These are phyloP conservation scores for Schizochytrium sp. DNA, from an alignment of 108 stramenopile genomes.

Conservation along the genomic window DNA sequence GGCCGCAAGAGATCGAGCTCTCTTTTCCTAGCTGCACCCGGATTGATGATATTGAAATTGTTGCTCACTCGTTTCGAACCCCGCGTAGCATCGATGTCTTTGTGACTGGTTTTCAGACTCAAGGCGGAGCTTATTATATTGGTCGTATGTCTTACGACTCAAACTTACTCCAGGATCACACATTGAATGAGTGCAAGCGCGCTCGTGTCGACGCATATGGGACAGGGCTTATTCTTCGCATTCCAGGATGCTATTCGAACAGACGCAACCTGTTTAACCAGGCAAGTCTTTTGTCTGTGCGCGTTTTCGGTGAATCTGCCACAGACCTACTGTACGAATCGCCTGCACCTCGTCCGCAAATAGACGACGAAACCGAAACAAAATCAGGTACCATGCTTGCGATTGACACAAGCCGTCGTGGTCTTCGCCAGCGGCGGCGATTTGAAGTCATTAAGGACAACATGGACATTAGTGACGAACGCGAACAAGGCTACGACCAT, in stretches of 20 bases:
- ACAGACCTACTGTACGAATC: background rate
- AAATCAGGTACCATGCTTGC: background rate
- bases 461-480: background rate
- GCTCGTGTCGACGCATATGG: background rate
- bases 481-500: background rate
- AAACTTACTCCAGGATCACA: background rate
- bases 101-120: background rate
- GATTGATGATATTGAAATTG: background rate
- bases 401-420: background rate
- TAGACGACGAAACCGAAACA: background rate
- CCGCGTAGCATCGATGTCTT: background rate
- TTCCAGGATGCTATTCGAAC: background rate
- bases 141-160: background rate
- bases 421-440: background rate
- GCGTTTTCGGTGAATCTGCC: background rate
- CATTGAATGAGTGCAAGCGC: background rate
- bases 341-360: background rate
- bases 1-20: background rate
- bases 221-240: background rate
- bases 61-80: background rate
- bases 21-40: background rate
- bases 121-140: background rate
- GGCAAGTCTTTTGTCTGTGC: background rate
- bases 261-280: background rate
- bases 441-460: background rate